Conservation (phyloP, 2,329 filamentous ascomycete species). For the Atkinsonella texensis region DNA sequence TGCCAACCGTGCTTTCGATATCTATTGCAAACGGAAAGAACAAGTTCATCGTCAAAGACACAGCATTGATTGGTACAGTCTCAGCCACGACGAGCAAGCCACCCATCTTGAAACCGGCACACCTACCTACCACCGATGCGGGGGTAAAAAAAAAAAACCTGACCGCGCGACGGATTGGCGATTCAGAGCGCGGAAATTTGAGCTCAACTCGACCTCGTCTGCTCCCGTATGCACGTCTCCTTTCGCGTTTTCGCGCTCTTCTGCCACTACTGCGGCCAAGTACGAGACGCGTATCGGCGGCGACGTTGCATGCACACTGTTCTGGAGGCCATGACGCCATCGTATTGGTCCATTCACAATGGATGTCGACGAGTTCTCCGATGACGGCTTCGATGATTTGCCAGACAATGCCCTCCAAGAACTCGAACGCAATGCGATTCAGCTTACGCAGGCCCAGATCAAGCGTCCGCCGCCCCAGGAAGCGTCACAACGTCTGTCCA, state of each 20-base stretch:
- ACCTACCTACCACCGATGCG: too few species aligned
- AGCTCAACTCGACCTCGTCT: too few species aligned
- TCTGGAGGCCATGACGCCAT: conserved; percentile 8
- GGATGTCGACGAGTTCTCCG: conserved; percentile 46
- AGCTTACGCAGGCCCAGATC: conserved; percentile 38
- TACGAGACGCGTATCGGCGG: not conserved
- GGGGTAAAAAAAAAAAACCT: conserved; percentile 2
- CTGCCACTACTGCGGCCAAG: not conserved
- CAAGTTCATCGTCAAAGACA: too few species aligned
- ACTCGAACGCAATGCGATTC: conserved; percentile 52
- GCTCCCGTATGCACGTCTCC: not conserved
- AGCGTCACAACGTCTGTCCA: conserved; percentile 16
- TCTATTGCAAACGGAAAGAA: too few species aligned
- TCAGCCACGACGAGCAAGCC: not conserved
- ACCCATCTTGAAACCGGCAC: too few species aligned
- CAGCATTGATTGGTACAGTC: not conserved
- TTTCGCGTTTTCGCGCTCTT: not conserved
- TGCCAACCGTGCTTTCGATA: too few species aligned
- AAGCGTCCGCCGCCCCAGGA: conserved; percentile 12
- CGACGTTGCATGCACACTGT: not conserved
- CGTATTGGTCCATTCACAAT: conserved; percentile 15
- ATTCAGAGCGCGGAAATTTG: not conserved
- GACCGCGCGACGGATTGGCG: conserved; percentile 8
- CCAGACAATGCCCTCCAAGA: conserved; percentile 46
- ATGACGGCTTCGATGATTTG: conserved; percentile 51